These are phyloP conservation scores for Penicillium sp. DNA, from an alignment of 2,329 filamentous ascomycete genomes.

Conservation along the genomic window DNA sequence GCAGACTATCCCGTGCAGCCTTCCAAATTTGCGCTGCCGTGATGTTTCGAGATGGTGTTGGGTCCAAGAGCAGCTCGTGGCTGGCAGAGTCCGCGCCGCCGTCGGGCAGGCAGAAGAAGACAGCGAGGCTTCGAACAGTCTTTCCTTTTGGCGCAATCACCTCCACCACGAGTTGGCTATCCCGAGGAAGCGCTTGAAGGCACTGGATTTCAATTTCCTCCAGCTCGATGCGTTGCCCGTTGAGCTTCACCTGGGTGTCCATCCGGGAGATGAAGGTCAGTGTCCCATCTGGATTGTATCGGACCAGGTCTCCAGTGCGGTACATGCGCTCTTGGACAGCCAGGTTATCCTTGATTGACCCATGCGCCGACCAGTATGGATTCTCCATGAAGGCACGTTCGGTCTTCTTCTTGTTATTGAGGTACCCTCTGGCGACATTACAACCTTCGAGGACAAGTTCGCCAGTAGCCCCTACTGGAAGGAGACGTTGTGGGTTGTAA, in stretches of 20 bases:
- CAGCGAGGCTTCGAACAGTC: slow-evolving; percentile 36
- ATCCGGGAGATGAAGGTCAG: slow-evolving; percentile 39
- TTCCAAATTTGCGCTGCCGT: not conserved
- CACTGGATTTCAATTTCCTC: slow-evolving; percentile 53
- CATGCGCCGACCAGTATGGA: slow-evolving; percentile 37
- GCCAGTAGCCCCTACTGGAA: slow-evolving; percentile 52
- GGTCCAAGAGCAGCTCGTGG: not conserved
- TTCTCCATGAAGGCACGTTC: slow-evolving; percentile 39
- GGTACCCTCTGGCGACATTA: slow-evolving; percentile 51
- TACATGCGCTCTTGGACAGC: slow-evolving; percentile 39
- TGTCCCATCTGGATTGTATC: slow-evolving; percentile 40
- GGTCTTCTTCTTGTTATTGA: slow-evolving; percentile 42
- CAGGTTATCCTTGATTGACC: slow-evolving; percentile 27
- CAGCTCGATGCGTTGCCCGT: slow-evolving; percentile 51
- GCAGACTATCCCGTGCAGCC: not conserved
- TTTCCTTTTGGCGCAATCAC: slow-evolving; percentile 39
- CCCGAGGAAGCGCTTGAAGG: slow-evolving; percentile 39
- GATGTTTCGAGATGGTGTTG: not conserved
- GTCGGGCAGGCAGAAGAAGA: slow-evolving; percentile 37
- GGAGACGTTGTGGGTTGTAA: slow-evolving; percentile 41
- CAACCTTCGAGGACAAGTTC: slow-evolving; percentile 55
- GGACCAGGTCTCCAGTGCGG: slow-evolving; percentile 44
- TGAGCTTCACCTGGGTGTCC: slow-evolving; percentile 45
- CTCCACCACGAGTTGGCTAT: slow-evolving; percentile 50
- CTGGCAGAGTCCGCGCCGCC: not conserved